Evolutionary conservation across 352 stramenopile species (phyloP).

Genomic region (Pythium brassicae): DNA sequence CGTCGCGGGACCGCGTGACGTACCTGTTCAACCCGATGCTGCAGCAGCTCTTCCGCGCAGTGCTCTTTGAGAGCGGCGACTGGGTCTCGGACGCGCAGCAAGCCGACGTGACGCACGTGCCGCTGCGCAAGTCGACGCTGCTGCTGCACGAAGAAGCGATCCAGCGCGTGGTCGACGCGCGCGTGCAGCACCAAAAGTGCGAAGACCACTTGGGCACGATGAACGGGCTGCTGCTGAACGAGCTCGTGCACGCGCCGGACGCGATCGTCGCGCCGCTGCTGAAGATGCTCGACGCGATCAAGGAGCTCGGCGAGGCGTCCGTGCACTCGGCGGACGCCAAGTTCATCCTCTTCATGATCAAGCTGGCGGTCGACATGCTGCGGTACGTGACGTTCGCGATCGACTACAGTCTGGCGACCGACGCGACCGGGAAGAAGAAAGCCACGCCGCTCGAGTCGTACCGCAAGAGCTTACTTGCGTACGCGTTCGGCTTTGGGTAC

Average conservation of each 20-base stretch:
- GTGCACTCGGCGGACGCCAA: constrained; percentile 79
- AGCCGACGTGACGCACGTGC: constrained; percentile 71
- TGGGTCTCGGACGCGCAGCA: constrained; percentile 66
- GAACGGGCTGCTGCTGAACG: constrained; percentile 97
- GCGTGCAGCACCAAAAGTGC: constrained; percentile 73
- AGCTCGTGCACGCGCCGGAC: constrained; percentile 95
- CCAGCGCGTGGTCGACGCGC: constrained; percentile 64
- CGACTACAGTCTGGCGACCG: constrained; percentile 31
- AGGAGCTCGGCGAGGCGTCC: constrained; percentile 74
- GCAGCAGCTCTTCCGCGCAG: constrained; percentile 78
- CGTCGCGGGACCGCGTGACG: constrained; percentile 84
- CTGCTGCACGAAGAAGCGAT: constrained; percentile 79
- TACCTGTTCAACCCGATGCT: constrained; percentile 86
- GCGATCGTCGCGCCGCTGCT: constrained; percentile 68
- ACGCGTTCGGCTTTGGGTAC: constrained; percentile 67
- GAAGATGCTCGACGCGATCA: constrained; percentile 80
- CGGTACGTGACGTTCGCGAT: constrained; percentile 77
- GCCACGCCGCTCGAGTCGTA: constrained; percentile 51
- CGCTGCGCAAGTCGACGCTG: constrained; percentile 78
- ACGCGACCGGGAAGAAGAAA: constrained; percentile 33
- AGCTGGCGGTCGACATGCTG: constrained; percentile 73
- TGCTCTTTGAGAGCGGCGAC: constrained; percentile 88
- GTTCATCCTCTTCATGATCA: constrained; percentile 88
- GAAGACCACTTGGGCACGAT: constrained; percentile 93
- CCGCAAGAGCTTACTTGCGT: constrained; percentile 48